These are phyloP conservation scores for Trichoderma virens DNA, from an alignment of 495 filamentous ascomycete species.

Conservation along the genomic window DNA sequence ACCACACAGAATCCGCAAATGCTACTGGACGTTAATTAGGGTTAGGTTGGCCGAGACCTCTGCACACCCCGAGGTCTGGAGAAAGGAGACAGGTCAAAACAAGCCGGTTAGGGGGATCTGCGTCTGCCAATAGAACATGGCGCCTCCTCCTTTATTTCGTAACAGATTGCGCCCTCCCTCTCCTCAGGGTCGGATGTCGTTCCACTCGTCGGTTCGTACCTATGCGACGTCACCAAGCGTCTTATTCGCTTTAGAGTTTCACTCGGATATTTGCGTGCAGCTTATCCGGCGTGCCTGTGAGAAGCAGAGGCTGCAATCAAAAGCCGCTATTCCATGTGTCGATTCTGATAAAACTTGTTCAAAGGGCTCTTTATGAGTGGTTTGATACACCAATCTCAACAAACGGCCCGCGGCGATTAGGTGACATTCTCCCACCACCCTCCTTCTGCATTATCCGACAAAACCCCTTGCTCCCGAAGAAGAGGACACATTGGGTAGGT, in stretches of 20 bases:
- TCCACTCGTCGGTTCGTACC: neutral
- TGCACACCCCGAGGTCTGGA: neutral
- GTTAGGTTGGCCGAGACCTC: neutral
- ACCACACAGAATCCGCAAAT: neutral
- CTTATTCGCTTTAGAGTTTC: neutral
- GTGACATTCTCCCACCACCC: neutral
- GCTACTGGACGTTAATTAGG: neutral
- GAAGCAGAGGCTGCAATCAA: neutral
- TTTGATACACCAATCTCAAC: neutral
- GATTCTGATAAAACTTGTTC: too few relatives aligned
- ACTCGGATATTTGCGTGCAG: neutral
- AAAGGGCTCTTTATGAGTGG: neutral
- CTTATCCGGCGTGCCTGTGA: neutral
- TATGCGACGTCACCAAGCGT: conserved; percentile 1
- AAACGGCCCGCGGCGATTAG: neutral
- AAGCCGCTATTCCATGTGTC: neutral
- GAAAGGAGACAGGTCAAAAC: neutral
- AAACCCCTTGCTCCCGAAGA: neutral
- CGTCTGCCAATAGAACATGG: neutral
- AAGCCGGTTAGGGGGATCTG: neutral
- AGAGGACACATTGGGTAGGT: neutral
- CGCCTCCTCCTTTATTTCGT: neutral
- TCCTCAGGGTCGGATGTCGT: neutral
- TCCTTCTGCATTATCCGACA: neutral
- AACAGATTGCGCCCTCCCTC: conserved; percentile 1